These are phyloP conservation scores for Xylaria sp. DNA, from an alignment of 2,329 filamentous ascomycete species.

Conservation along the genomic window DNA sequence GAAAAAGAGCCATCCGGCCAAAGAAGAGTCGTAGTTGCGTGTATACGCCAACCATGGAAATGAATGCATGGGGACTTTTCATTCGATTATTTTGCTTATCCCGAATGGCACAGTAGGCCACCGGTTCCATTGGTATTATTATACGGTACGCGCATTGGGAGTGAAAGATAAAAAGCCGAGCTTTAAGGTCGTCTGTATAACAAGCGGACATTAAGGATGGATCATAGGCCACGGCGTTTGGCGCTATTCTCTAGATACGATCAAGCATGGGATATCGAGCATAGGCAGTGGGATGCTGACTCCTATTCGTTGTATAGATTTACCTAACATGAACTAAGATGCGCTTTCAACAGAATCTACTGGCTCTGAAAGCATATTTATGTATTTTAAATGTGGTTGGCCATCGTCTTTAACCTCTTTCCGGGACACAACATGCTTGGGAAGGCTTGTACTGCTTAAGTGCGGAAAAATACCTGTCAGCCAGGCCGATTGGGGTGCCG, in stretches of 20 bases:
- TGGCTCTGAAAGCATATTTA: constrained; percentile 8
- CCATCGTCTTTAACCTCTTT: background rate
- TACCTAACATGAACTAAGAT: constrained; percentile 23
- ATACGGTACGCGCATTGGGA: constrained; percentile 27
- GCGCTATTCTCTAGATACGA: constrained; percentile 42
- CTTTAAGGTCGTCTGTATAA: constrained; percentile 42
- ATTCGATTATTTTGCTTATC: constrained; percentile 26
- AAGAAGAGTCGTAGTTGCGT: constrained; percentile 40
- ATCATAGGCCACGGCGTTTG: constrained; percentile 46
- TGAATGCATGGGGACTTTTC: constrained; percentile 6
- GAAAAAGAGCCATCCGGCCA: constrained; percentile 41
- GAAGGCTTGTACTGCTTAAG: background rate
- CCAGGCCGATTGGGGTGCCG: constrained; percentile 25
- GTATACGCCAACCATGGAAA: constrained; percentile 10
- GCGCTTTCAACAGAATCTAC: constrained; percentile 23
- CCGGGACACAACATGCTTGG: constrained; percentile 6
- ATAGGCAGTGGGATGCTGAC: constrained; percentile 38
- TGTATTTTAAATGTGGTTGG: background rate
- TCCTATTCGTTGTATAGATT: constrained; percentile 44
- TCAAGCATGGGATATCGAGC: constrained; percentile 43
- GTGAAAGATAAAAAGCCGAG: constrained; percentile 31
- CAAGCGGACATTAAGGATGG: constrained; percentile 43
- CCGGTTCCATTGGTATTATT: constrained; percentile 26
- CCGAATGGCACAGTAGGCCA: constrained; percentile 18
- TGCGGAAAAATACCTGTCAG: constrained; percentile 38